Percentiles rank a stretch among this genome's conserved stretches.
phyloP scores from a whole-genome alignment of 805 yeast species.

The Lipomyces yamanashiensis region DNA sequence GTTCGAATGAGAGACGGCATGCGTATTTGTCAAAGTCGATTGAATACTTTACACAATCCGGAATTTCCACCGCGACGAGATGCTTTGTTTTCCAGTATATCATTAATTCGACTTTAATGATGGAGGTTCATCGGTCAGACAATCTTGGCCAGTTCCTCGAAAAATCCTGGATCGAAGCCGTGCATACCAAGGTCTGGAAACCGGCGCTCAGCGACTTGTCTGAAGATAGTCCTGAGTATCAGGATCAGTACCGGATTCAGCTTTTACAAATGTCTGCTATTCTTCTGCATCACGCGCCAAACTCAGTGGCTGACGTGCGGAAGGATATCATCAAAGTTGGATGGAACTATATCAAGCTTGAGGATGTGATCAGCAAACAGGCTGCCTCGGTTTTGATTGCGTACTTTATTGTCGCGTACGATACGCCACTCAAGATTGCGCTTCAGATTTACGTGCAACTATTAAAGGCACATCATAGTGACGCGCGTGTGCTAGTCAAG shows the following conservation, averaged over 20 bases:
- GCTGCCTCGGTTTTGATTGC: conserved; percentile 90
- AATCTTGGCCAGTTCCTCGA: conserved; percentile 54
- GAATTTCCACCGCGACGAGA: conserved; percentile 56
- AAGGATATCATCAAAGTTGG: conserved; percentile 90
- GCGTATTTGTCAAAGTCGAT: conserved; percentile 58
- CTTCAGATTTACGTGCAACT: conserved; percentile 92
- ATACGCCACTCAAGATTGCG: conserved; percentile 85
- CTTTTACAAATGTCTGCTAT: conserved; percentile 80
- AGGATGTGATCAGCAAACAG: conserved; percentile 86
- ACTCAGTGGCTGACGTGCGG: conserved; percentile 53
- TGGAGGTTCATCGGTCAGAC: conserved; percentile 57
- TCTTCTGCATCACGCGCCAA: conserved; percentile 70
- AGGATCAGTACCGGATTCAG: conserved; percentile 76
- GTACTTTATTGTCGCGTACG: conserved; percentile 82
- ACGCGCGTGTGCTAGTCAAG: conserved; percentile 78
- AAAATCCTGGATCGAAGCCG: conserved; percentile 63
- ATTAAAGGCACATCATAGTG: conserved; percentile 80
- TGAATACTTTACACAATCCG: conserved; percentile 54
- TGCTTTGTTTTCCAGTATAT: conserved; percentile 65
- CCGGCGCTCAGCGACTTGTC: conserved; percentile 50
- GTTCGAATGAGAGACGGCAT: conserved; percentile 54
- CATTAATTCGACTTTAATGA: conserved; percentile 66
- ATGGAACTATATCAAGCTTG: conserved; percentile 90
- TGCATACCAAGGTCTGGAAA: conserved; percentile 76
- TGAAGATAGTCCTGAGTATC: conserved; percentile 65